Evolutionary conservation across 2,329 filamentous ascomycete species (phyloP).

Genomic region (Claviceps africana): DNA sequence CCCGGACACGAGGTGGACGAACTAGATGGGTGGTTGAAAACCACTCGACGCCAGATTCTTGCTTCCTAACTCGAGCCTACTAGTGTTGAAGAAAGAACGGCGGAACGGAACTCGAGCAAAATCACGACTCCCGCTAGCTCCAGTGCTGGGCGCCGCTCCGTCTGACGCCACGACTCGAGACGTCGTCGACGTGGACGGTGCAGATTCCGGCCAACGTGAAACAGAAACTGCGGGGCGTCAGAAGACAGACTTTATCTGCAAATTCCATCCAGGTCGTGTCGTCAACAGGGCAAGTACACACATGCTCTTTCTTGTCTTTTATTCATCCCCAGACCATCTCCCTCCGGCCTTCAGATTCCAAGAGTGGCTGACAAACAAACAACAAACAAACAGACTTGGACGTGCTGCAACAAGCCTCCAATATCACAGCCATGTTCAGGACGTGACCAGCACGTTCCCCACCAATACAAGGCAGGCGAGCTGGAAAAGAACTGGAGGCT

Average conservation of each 20-base stretch:
- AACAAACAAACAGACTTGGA: constrained; percentile 13
- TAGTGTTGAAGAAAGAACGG: constrained; percentile 1
- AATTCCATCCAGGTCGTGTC: constrained; percentile 16
- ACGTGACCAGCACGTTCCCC: constrained; percentile 13
- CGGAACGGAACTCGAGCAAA: not conserved
- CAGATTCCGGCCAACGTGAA: not conserved
- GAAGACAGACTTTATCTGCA: constrained; percentile 10
- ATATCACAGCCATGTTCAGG: constrained; percentile 13
- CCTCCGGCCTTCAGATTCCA: not conserved
- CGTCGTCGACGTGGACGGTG: not conserved
- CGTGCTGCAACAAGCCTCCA: constrained; percentile 16
- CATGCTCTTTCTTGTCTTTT: not conserved
- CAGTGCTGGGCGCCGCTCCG: not conserved
- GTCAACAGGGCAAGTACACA: constrained; percentile 11
- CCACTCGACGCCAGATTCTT: not conserved
- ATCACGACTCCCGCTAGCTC: not conserved
- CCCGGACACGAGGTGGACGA: not conserved
- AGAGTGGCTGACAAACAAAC: not conserved
- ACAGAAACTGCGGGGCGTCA: not conserved
- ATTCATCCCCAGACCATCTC: too few relatives aligned
- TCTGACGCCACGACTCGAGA: not conserved
- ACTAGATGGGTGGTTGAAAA: not conserved
- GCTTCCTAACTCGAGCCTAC: not conserved
- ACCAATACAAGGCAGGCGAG: constrained; percentile 12
- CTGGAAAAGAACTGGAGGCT: constrained; percentile 16